phyloP scores from a whole-genome alignment of 768 basidiomycete genomes.

The Crepidotus variabilis region DNA sequence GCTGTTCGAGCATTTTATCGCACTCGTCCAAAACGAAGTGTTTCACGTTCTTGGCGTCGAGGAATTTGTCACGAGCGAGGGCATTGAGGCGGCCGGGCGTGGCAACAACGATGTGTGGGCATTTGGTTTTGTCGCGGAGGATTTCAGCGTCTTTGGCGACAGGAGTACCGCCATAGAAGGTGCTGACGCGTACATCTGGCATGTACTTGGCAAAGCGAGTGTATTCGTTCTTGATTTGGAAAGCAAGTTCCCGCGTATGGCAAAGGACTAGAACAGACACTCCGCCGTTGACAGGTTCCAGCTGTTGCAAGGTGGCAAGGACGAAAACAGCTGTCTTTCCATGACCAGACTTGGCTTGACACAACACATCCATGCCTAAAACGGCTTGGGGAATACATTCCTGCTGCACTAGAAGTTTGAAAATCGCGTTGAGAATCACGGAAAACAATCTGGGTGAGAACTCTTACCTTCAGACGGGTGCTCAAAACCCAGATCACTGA shows the following conservation, averaged over 20 bases:
- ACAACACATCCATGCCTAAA: conserved; percentile 98
- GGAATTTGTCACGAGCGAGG: conserved; percentile 88
- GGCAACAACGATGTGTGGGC: conserved; percentile 98
- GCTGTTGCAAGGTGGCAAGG: conserved; percentile 93
- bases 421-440: background rate
- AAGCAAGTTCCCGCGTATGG: conserved; percentile 98
- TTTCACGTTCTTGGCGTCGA: conserved; percentile 95
- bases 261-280: conserved; percentile 97
- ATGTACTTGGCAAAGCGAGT: conserved; percentile 99
- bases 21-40: conserved; percentile 99
- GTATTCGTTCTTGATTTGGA: conserved; percentile 99
- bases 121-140: conserved; percentile 93
- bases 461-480: conserved; percentile 95
- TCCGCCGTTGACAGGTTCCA: conserved; percentile 97
- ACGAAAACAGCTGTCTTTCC: conserved; percentile 99
- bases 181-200: conserved; percentile 96
- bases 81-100: conserved; percentile 98
- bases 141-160: conserved; percentile 92
- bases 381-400: conserved; percentile 99
- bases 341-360: conserved; percentile 98
- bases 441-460: background rate
- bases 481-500: conserved; percentile 99
- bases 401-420: conserved; percentile 77
- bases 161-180: conserved; percentile 96
- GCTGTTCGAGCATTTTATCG: conserved; percentile 99